Base-by-base conservation (phyloP, 148 eudicot genomes). In the Amaranthus hypochondriacus region DNA sequence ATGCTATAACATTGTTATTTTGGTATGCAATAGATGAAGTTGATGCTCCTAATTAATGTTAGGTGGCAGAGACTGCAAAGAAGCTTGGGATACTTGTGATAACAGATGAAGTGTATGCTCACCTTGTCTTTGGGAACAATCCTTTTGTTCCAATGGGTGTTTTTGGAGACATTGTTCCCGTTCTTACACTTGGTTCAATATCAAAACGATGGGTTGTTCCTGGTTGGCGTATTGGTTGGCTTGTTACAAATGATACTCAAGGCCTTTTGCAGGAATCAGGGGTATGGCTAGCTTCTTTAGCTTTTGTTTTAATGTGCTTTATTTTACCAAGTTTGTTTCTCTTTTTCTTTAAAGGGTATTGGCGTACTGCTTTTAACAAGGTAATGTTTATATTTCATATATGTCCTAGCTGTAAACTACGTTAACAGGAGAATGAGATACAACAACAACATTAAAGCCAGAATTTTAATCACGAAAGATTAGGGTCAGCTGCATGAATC, bases 131-230 rank as follows among this genome's bases (percentile, higher is more conserved):
- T 63, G 96, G 97, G 60, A 84, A 77, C 59, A 84, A 83, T 54
- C 83, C 89, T 43, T 92, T 88, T 86, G 84, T 88, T 75, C 93
- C 97, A 70, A 86, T 90, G 92, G 91, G 85, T 55, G 81, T 81
- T 14, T 90, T 84, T 78, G 96, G 88, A 72, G 71, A 77, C 12
- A 72, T 83, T 68, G 79, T 75, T 59, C 96, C 97, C 28, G 76
- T 92, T 70, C 68, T 92, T 56, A 88, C 97, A 4, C 80, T 92
- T 47, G 97, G 96, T 2, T 81, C 97, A 49, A 58, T 92, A 53
- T 92, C 97, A 14, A 92, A 92, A 77, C 78, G 96, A 77, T 92
- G 97, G 97, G 76, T 92, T 47, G 78, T 92, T 78, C 97, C 97
- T 48, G 92, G 97, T 15, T 92, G 95, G 97, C 85, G 96, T 11